Evolutionary conservation across 176 grass and related monocot species (phyloP).

Genomic region (Tillandsia fasciculata): DNA sequence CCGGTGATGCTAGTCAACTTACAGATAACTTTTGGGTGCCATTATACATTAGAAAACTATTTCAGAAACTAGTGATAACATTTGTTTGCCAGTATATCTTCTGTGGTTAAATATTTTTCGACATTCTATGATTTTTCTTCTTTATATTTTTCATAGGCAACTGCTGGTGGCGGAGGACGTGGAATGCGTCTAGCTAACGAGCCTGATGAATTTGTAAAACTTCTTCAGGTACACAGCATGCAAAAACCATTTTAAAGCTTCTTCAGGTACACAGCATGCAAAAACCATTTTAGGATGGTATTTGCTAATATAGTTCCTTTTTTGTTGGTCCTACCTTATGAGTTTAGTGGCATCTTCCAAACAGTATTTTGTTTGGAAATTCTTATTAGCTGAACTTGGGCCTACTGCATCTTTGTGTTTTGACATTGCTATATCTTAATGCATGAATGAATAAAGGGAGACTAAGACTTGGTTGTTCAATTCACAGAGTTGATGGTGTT

Average conservation of each 20-base stretch:
- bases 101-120: not conserved
- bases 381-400: no score
- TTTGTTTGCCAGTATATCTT: not conserved
- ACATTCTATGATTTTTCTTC: not conserved
- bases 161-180: conserved; percentile 48
- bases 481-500: no score
- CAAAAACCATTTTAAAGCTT: conserved; percentile 8
- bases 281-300: not conserved
- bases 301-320: not conserved
- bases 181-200: conserved; percentile 40
- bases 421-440: no score
- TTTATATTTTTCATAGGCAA: conserved; percentile 23
- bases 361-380: not conserved
- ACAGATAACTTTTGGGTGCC: no score
- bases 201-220: conserved; percentile 36
- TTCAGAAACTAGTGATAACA: not conserved
- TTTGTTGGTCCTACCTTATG: no score
- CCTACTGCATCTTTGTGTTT: no score
- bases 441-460: no score
- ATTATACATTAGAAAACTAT: no score
- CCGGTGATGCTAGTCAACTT: no score
- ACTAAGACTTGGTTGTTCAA: no score
- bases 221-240: conserved; percentile 29
- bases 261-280: conserved; percentile 25
- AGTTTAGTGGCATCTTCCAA: not conserved